Conservation (phyloP, 805 yeast species). For the Brettanomyces custersianus region DNA sequence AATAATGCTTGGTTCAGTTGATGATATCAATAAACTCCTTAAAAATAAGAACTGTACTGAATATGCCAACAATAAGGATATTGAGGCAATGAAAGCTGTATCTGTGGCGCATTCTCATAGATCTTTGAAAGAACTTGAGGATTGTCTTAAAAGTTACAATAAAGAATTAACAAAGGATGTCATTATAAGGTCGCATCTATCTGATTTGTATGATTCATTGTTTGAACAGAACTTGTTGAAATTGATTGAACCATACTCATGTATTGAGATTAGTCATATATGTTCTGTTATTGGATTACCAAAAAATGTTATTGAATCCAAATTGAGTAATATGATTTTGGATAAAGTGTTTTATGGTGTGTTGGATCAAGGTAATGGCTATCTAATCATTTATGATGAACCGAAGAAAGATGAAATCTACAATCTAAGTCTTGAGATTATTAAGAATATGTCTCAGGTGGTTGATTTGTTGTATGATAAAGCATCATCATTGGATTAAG, state of each 20-base stretch:
- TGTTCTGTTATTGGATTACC: constrained; percentile 85
- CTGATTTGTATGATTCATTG: constrained; percentile 85
- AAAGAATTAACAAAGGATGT: constrained; percentile 76
- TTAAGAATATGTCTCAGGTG: constrained; percentile 77
- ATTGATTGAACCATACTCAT: constrained; percentile 91
- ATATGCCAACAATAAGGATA: constrained; percentile 57
- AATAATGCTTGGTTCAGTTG: constrained; percentile 82
- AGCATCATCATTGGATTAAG: constrained; percentile 71
- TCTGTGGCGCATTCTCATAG: constrained; percentile 85
- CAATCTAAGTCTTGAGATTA: constrained; percentile 76
- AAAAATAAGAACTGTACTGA: constrained; percentile 46
- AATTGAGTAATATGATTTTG: constrained; percentile 90
- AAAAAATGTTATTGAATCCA: constrained; percentile 83
- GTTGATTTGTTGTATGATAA: constrained; percentile 91
- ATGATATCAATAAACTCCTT: constrained; percentile 75
- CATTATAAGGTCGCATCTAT: constrained; percentile 84
- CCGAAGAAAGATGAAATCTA: constrained; percentile 85
- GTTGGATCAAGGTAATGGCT: constrained; percentile 96
- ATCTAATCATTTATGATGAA: constrained; percentile 86
- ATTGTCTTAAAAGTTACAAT: constrained; percentile 62
- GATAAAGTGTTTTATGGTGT: constrained; percentile 96
- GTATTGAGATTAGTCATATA: constrained; percentile 88
- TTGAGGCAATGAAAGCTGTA: constrained; percentile 94
- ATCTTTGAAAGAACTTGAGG: constrained; percentile 84
- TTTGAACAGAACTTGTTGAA: constrained; percentile 89